Base-by-base conservation (phyloP, 2,329 filamentous ascomycete genomes). In the Fusarium sp. region DNA sequence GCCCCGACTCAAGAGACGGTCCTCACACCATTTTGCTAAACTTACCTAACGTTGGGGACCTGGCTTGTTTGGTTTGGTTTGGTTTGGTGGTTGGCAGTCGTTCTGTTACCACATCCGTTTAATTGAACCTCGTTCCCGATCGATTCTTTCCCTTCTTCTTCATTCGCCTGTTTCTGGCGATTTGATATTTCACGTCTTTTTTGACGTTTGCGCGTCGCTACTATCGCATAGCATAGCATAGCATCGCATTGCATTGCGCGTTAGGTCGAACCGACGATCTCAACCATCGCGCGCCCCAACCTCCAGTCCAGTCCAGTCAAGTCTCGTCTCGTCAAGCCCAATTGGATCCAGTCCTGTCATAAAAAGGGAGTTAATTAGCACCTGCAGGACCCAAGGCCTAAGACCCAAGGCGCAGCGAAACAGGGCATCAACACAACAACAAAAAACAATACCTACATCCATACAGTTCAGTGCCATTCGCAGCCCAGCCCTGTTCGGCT, bases 1-100 rank as follows among this genome's bases (percentile, higher is more conserved):
- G 70, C 70, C 68, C 74, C 74, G 72, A 76, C 72, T 76, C 72
- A 74, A 52, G 70, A 76, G 61, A 68, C 72, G 70, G 66, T 70
- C 63, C 71, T 73, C 72, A 71, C 68, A 62, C 73, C 74, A 75
- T 75, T 72, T 50, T 49, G 63, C n/a, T 45, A 46, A 27, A 56
- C 39, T 45, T 31, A 45, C n/a, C 53, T 27, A 27, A 56, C 53
- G 29, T 56, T 58, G 33, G 44, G 42, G 63, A 63, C 46, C 27
- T 64, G 57, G 39, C 39, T 62, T 49, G 44, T 39, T 60, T 47
- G 62, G 61, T 50, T 42, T 47, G 62, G 61, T 50, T 42, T 58
- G 27, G 53, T 35, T 41, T 39, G 49, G 33, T 53, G 49, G 49
- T 53, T 52, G 22, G 33, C 33, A 52, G 49, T 52, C 27, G 49